phyloP scores from a whole-genome alignment of 2,329 filamentous ascomycete species.

The Verticillium klebahnii region DNA sequence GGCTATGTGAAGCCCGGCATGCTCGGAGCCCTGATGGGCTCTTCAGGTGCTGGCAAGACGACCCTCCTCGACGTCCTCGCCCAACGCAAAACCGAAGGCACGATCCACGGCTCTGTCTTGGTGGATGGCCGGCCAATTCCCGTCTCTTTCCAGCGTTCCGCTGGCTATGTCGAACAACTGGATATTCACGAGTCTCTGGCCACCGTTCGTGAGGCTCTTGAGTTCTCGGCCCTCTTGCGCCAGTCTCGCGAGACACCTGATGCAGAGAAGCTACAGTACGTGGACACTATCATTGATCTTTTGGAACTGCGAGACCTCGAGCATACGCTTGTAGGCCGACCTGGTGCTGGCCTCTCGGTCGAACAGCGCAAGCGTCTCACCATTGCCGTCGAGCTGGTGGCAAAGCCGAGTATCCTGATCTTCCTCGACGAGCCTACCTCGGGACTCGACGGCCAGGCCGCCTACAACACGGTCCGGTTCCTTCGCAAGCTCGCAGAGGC shows the following conservation, averaged over 20 bases:
- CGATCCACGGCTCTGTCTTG: slow-evolving; percentile 14
- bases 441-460: slow-evolving; percentile 29
- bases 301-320: slow-evolving; percentile 60
- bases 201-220: slow-evolving; percentile 62
- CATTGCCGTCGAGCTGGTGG: slow-evolving; percentile 64
- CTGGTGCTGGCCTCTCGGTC: slow-evolving; percentile 40
- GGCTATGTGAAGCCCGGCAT: slow-evolving; percentile 68
- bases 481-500: slow-evolving; percentile 49
- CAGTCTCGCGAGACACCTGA: slow-evolving; percentile 50
- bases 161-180: slow-evolving; percentile 17
- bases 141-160: slow-evolving; percentile 4
- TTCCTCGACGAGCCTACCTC: slow-evolving; percentile 65
- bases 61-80: slow-evolving; percentile 60
- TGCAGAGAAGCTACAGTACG: slow-evolving; percentile 61
- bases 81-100: slow-evolving; percentile 44
- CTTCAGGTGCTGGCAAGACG: slow-evolving; percentile 23
- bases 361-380: slow-evolving; percentile 60
- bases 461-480: slow-evolving; percentile 34
- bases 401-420: slow-evolving; percentile 58
- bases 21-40: slow-evolving; percentile 56
- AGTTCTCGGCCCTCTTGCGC: slow-evolving; percentile 61
- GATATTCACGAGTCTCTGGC: slow-evolving; percentile 46
- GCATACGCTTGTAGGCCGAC: slow-evolving; percentile 51
- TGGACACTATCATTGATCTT: slow-evolving; percentile 61
- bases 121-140: slow-evolving; percentile 5